Conservation (phyloP, 768 basidiomycete genomes). For the Candolleomyces eurysporus region DNA sequence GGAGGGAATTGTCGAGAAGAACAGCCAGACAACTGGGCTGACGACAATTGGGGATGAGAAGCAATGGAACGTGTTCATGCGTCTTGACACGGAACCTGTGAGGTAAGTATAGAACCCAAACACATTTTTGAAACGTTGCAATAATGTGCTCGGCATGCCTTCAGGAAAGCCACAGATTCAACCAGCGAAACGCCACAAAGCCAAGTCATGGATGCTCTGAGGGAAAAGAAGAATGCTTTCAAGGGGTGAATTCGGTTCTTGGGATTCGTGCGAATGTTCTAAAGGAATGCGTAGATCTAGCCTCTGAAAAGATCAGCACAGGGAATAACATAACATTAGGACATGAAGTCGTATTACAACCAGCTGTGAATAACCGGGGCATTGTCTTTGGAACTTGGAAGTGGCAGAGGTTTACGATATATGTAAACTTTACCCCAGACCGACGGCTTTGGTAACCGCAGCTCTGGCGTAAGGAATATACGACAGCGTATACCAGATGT, state of each 20-base stretch:
- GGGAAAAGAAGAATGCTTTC: constrained; percentile 85
- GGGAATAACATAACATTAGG: neutral
- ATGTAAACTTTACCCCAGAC: constrained; percentile 31
- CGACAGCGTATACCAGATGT: constrained; percentile 83
- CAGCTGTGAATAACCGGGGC: neutral
- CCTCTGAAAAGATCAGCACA: neutral
- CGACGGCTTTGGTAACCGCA: constrained; percentile 66
- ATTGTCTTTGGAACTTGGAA: neutral
- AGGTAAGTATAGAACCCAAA: constrained; percentile 42
- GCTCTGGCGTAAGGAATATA: constrained; percentile 92
- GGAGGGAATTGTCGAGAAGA: constrained; percentile 51
- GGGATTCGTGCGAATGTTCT: neutral
- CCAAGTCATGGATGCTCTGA: constrained; percentile 68
- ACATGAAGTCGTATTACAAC: neutral
- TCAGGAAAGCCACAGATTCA: constrained; percentile 50
- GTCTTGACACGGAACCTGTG: constrained; percentile 60
- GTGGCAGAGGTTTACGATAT: neutral
- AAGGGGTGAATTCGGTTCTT: constrained; percentile 44
- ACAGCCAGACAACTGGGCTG: constrained; percentile 70
- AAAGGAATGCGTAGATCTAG: neutral
- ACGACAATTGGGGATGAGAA: constrained; percentile 94
- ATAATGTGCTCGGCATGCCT: constrained; percentile 3
- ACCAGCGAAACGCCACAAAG: constrained; percentile 42
- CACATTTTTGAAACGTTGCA: neutral
- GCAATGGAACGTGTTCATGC: constrained; percentile 95